Evolutionary conservation across 106 monocot species (phyloP), one percentile per base, ranked within the genome.

Genomic region (Allium cepa): DNA sequence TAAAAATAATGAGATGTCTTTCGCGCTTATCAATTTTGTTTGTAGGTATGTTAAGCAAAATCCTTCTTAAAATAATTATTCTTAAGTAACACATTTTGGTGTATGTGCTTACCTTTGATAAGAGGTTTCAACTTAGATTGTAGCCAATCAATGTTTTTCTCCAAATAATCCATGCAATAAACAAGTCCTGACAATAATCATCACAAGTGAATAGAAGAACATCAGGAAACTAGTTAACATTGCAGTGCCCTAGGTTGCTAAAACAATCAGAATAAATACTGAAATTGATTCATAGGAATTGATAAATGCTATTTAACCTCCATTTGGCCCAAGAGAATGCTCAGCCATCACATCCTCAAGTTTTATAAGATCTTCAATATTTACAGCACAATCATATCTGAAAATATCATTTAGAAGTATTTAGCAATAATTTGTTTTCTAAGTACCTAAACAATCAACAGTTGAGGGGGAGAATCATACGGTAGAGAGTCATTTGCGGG

Each of bases 81-180:
- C 36, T 36, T 36, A 36, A 36, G 4, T 36, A 36, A 36, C 36
- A 36, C 36, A 36, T 36, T 36, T 36, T 4, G 3, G 36, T 36
- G 4, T 36, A 17, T 0, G 49, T 55, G 50, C 75, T 70, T 48
- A 82, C 95, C 95, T 59, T 92, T 78, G 49, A 88, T 58, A 63
- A 96, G 88, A 80, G 88, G 96, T 52, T 74, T 79, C 79, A 96
- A 76, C 69, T 96, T 88, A n/a, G 85, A 77, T 49, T 85, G 59
- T 36, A 96, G 74, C 96, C 96, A 96, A 57, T 96, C 96, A 52
- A 92, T 84, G 67, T 96, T 91, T 75, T 84, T 91, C 82, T 96
- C 96, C 77, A 96, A 74, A 68, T 86, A 96, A 77, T 91, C 96
- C 96, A 96, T 91, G 75, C 96, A 96, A 69, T 96, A 96, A 76